Conservation (phyloP, 768 basidiomycete species). For the Xanthoconium purpureum region DNA sequence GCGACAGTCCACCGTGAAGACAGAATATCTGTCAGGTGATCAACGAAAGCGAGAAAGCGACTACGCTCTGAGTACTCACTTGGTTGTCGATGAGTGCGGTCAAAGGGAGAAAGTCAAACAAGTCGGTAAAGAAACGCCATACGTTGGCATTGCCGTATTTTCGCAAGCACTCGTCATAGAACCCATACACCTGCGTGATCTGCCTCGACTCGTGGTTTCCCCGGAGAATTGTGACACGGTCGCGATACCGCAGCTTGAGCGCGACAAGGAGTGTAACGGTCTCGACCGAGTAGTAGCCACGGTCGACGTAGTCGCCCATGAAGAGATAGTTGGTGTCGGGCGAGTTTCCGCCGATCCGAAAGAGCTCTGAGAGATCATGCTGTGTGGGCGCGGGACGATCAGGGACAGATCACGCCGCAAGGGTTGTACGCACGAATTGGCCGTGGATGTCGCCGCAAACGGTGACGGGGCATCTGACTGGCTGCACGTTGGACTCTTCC, state of each 20-base stretch:
- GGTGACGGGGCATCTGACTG: constrained; percentile 96
- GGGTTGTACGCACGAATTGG: constrained; percentile 82
- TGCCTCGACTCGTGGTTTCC: constrained; percentile 99
- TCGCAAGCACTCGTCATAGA: constrained; percentile 98
- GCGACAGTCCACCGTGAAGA: constrained; percentile 94
- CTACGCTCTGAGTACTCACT: constrained; percentile 53
- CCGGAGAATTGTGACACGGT: constrained; percentile 95
- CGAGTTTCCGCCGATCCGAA: constrained; percentile 97
- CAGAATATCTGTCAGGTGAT: constrained; percentile 81
- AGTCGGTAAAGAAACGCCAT: constrained; percentile 98
- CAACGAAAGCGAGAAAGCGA: constrained; percentile 5
- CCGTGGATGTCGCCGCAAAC: constrained; percentile 99
- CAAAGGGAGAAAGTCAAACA: constrained; percentile 96
- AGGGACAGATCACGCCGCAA: constrained; percentile 19
- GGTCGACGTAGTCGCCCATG: constrained; percentile 99
- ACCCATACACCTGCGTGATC: constrained; percentile 99
- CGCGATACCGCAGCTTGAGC: constrained; percentile 95
- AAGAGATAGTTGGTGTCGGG: constrained; percentile 99
- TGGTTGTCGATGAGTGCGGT: constrained; percentile 99
- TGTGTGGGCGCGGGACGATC: constrained; percentile 39
- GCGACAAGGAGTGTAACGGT: constrained; percentile 97
- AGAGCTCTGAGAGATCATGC: constrained; percentile 99
- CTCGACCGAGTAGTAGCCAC: constrained; percentile 99
- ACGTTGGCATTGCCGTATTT: constrained; percentile 99
- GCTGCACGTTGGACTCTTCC: constrained; percentile 99